Conservation (phyloP, 2,329 filamentous ascomycete genomes). For the Aureobasidium namibiae region DNA sequence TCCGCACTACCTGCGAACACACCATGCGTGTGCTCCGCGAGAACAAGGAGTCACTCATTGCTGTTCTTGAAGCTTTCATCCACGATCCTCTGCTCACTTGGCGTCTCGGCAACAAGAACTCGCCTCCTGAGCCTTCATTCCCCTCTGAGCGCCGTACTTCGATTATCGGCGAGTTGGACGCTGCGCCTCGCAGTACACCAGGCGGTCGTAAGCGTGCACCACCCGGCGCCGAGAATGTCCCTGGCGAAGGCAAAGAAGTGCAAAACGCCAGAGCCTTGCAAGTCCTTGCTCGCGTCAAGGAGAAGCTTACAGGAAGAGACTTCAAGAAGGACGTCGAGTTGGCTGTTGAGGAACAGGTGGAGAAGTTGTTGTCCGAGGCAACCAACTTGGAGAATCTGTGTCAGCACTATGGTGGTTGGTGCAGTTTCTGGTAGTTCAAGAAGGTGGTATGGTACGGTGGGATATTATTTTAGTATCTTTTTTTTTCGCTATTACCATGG, state of each 20-base stretch:
- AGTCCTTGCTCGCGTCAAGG: conserved; percentile 82
- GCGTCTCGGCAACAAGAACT: conserved; percentile 64
- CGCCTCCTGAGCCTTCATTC: conserved; percentile 52
- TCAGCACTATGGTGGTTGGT: conserved; percentile 99
- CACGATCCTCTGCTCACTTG: conserved; percentile 98
- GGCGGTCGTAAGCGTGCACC: conserved; percentile 4
- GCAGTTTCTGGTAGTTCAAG: conserved; percentile 77
- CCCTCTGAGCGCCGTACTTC: conserved; percentile 53
- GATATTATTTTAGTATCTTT: background rate
- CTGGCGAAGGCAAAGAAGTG: conserved; percentile 53
- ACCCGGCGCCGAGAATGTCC: background rate
- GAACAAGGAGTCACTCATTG: conserved; percentile 98
- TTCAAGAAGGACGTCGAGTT: conserved; percentile 84
- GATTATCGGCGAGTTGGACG: conserved; percentile 40
- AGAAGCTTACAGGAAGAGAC: conserved; percentile 90
- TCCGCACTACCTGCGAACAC: conserved; percentile 95
- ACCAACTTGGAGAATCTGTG: conserved; percentile 96
- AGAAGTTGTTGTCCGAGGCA: conserved; percentile 88
- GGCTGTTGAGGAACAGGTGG: conserved; percentile 78
- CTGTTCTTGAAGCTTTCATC: conserved; percentile 96
- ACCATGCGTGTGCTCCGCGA: conserved; percentile 94
- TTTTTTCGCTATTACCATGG: background rate
- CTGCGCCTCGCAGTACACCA: background rate
- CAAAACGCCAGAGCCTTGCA: conserved; percentile 91
- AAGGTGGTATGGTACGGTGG: background rate